Conservation (phyloP, 176 grass and related monocot species). For the sorghum (Sorghum bicolor) region DNA sequence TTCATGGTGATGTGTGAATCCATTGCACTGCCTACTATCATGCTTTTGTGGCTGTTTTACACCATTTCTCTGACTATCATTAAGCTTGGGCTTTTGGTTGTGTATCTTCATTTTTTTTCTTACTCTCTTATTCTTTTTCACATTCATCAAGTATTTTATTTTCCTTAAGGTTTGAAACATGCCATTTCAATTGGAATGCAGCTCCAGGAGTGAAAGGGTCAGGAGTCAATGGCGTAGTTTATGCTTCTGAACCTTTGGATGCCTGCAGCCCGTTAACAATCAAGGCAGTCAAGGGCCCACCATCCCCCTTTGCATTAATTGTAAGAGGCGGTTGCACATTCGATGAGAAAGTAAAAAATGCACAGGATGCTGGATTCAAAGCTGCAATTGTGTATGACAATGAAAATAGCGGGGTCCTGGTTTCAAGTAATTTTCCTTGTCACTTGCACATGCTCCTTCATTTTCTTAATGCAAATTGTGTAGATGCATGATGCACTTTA, state of each 20-base stretch:
- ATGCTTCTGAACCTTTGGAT: constrained; percentile 69
- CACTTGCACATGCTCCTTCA: neutral
- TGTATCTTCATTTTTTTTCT: neutral
- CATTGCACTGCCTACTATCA: neutral
- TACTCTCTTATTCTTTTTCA: neutral
- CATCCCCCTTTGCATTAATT: constrained; percentile 59
- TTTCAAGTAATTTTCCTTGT: constrained; percentile 78
- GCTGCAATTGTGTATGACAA: constrained; percentile 88
- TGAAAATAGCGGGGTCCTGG: constrained; percentile 57
- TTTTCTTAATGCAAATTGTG: neutral
- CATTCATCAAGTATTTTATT: neutral
- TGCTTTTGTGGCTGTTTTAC: neutral
- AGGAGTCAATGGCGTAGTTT: constrained; percentile 63
- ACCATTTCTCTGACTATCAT: neutral
- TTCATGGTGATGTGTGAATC: neutral
- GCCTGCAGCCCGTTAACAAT: constrained; percentile 62
- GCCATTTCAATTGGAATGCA: constrained; percentile 44
- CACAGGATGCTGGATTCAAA: constrained; percentile 84
- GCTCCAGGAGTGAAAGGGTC: constrained; percentile 76
- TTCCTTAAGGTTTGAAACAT: constrained; percentile 13
- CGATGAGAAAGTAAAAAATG: constrained; percentile 82
- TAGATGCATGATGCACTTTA: constrained; percentile 7
- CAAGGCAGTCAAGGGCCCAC: constrained; percentile 35
- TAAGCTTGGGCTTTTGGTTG: neutral
- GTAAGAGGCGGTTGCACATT: constrained; percentile 84